Evolutionary conservation across 805 yeast species (phyloP).

Genomic region (Kuraishia hungarica): DNA sequence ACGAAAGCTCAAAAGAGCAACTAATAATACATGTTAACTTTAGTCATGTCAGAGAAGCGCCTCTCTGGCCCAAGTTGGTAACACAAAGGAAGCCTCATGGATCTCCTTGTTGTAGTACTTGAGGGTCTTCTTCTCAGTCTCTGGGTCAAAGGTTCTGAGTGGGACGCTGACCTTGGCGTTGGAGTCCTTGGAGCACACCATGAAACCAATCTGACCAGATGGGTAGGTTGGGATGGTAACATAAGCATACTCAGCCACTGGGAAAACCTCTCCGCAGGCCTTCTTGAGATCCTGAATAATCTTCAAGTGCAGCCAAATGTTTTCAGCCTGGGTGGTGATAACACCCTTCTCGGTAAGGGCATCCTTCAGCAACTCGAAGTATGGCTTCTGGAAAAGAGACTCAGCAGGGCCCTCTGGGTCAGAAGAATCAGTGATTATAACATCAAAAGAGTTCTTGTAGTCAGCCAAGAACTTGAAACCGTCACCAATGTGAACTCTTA

Average conservation of each 20-base stretch:
- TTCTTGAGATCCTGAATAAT: constrained; percentile 38
- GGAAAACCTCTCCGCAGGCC: constrained; percentile 48
- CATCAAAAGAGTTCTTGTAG: constrained; percentile 82
- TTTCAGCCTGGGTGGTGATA: constrained; percentile 78
- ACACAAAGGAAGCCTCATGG: constrained; percentile 65
- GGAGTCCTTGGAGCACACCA: constrained; percentile 58
- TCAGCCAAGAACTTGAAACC: constrained; percentile 93
- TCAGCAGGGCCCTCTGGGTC: constrained; percentile 97
- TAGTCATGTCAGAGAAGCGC: constrained; percentile 11
- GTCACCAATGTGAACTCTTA: constrained; percentile 85
- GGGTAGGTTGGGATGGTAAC: constrained; percentile 86
- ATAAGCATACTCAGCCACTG: constrained; percentile 57
- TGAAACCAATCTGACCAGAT: constrained; percentile 77
- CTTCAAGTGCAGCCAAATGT: constrained; percentile 62
- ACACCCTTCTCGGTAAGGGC: constrained; percentile 60
- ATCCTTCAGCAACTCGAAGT: constrained; percentile 57
- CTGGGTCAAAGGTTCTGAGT: constrained; percentile 31
- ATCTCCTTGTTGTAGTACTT: constrained; percentile 59
- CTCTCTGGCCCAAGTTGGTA: constrained; percentile 71
- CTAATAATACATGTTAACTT: neutral
- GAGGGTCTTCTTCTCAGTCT: constrained; percentile 40
- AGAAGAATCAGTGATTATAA: constrained; percentile 92
- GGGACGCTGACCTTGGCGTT: constrained; percentile 41
- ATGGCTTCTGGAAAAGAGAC: constrained; percentile 70
- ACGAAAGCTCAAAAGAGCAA: neutral